Base-by-base conservation (phyloP, 2,329 filamentous ascomycete genomes). In the Diaporthe velutina region DNA sequence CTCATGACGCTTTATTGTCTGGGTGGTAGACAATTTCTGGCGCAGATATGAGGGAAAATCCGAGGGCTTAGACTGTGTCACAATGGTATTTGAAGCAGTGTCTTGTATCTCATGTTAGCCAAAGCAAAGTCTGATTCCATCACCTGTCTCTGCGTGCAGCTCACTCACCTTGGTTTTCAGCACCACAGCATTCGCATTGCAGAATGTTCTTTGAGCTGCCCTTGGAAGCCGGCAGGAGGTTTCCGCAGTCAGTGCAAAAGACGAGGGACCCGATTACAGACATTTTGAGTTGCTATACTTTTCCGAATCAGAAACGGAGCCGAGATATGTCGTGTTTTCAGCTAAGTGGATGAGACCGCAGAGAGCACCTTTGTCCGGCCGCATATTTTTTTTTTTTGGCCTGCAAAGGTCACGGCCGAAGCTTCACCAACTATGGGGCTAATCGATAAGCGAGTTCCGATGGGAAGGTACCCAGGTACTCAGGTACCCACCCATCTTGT, bases 161-260 rank as follows among this genome's bases (percentile, higher is more conserved):
- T 66, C 58, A 81, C 84, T 73, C 80, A 97, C 95, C 95, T 92
- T 91, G 93, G 82, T 96, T 98, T 81, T 94, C 90, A 54, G 94
- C 91, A 76, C 94, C 95, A 83, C 96, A 98, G 82, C 96, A 93
- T 80, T 95, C 93, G 88, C 96, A 99, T 78, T 90, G 88, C 74
- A 98, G 86, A 74, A 94, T 90, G 73, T 93, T 93, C 81, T 95
- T 94, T 78, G 91, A 89, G 75, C 92, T 93, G 76, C 94, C 95
- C 77, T 93, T 93, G 61, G 94, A 95, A 70, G 93, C 90, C 71
- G 97, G 95, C 54, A 98, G 88, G 4, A 98, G 89, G 83, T 98
- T 98, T 76, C 96, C 96, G 83, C 96, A 98, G 82, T 96, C 94
- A 71, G 90, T 94, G 87, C 96, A 98, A 84, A 98, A 98, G 48